These are phyloP conservation scores for Solanum ahanhuiri DNA, from an alignment of 257 asterid species.

Conservation along the genomic window DNA sequence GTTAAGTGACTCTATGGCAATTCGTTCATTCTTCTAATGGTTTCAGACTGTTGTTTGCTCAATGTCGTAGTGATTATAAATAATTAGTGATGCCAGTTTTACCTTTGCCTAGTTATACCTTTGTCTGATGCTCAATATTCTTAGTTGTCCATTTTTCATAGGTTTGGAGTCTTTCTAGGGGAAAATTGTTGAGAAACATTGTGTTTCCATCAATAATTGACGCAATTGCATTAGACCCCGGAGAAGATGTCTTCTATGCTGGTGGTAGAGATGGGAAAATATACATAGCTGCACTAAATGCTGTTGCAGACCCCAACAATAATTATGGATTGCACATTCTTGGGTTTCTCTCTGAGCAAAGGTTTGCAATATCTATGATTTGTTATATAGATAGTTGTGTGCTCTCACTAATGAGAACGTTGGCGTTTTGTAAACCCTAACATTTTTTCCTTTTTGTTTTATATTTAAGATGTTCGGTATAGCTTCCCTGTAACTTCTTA, in stretches of 20 bases:
- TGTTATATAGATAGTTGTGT: neutral
- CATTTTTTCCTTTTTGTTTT: neutral
- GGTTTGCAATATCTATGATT: constrained; percentile 26
- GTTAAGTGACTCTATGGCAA: neutral
- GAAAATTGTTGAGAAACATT: constrained; percentile 49
- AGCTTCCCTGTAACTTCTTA: neutral
- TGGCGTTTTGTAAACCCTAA: neutral
- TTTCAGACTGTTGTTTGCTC: neutral
- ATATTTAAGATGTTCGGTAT: neutral
- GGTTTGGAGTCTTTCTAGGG: constrained; percentile 86
- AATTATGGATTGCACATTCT: constrained; percentile 51
- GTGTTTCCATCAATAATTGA: constrained; percentile 75
- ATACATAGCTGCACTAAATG: constrained; percentile 64
- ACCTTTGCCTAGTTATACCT: too few species aligned
- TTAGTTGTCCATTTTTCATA: constrained; percentile 5
- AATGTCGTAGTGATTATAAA: neutral
- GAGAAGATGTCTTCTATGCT: constrained; percentile 83
- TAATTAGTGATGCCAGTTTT: neutral
- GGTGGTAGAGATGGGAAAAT: constrained; percentile 94
- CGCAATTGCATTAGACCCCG: constrained; percentile 71
- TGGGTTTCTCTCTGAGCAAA: constrained; percentile 68
- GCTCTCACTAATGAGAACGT: neutral
- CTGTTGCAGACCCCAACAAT: constrained; percentile 36
- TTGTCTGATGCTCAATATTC: neutral
- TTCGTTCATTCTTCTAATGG: neutral